These are phyloP conservation scores for Boletus rubroflammeus DNA, from an alignment of 768 basidiomycete species.

Conservation along the genomic window DNA sequence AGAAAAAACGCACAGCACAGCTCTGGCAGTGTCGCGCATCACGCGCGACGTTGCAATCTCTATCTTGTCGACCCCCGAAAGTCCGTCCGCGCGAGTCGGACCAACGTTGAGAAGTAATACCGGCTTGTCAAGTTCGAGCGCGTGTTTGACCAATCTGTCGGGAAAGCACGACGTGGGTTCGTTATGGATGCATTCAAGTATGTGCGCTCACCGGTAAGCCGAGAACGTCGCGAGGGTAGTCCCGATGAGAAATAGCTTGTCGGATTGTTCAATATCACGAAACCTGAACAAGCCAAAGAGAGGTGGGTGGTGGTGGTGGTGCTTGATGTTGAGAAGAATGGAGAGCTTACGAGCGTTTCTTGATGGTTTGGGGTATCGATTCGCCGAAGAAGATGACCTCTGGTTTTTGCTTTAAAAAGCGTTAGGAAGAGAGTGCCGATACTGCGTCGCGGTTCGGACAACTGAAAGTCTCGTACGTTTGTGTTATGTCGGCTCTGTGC, in stretches of 20 bases:
- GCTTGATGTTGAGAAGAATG: neutral
- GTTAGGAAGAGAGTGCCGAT: constrained; percentile 20
- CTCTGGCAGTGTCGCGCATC: constrained; percentile 59
- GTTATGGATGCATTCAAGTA: neutral
- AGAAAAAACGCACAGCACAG: constrained; percentile 51
- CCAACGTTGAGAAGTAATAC: constrained; percentile 84
- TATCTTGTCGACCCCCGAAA: constrained; percentile 70
- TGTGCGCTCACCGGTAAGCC: constrained; percentile 62
- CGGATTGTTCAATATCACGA: constrained; percentile 51
- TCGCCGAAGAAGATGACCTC: constrained; percentile 89
- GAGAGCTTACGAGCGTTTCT: constrained; percentile 63
- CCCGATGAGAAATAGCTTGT: constrained; percentile 76
- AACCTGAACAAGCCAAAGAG: constrained; percentile 39
- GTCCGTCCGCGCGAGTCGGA: constrained; percentile 78
- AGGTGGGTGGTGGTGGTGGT: neutral
- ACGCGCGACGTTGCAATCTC: constrained; percentile 74
- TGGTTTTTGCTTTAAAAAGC: constrained; percentile 58
- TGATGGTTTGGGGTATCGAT: constrained; percentile 64
- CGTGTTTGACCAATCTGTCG: constrained; percentile 72
- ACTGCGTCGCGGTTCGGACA: neutral
- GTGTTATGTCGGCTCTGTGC: constrained; percentile 52
- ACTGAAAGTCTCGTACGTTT: constrained; percentile 45
- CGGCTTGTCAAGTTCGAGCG: constrained; percentile 69
- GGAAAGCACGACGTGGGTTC: neutral
- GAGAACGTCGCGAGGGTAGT: constrained; percentile 93